Conservation (phyloP, 1,284 basidiomycete species). For the Puccinia novopanici region DNA sequence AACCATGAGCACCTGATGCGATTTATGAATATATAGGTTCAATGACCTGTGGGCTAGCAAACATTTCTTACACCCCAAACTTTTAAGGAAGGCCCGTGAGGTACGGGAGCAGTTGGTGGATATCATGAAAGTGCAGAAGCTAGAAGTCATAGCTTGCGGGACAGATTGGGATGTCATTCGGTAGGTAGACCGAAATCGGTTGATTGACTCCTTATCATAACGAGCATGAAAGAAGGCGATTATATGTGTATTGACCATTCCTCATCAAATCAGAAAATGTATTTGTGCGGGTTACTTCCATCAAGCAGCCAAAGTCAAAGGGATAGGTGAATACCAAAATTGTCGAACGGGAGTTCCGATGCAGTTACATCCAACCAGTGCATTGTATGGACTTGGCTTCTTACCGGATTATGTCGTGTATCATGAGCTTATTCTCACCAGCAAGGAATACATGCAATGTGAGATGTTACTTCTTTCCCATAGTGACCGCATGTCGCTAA, state of each 20-base stretch:
- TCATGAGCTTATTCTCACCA: conserved; percentile 35
- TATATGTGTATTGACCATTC: conserved; percentile 24
- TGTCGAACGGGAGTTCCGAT: conserved; percentile 89
- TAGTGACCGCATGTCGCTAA: conserved; percentile 8
- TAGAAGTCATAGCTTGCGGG: conserved; percentile 82
- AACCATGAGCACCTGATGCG: too few relatives aligned
- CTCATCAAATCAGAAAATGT: conserved; percentile 71
- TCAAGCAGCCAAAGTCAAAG: conserved; percentile 95
- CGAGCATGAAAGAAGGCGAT: background rate
- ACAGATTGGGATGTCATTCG: conserved; percentile 93
- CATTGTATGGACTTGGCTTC: conserved; percentile 94
- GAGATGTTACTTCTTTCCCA: conserved; percentile 62
- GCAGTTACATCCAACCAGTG: conserved; percentile 92
- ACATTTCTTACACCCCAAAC: conserved; percentile 95
- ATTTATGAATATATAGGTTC: conserved; percentile 53
- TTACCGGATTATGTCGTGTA: conserved; percentile 59
- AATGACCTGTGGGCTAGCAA: conserved; percentile 90
- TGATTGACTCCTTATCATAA: background rate
- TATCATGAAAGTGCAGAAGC: conserved; percentile 97
- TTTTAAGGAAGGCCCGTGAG: conserved; percentile 90
- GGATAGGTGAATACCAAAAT: conserved; percentile 98
- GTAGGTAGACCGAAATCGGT: conserved; percentile 61
- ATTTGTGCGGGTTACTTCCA: conserved; percentile 99
- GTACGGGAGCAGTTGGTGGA: conserved; percentile 95
- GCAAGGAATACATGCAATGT: conserved; percentile 51